These are phyloP conservation scores for Larix kaempferi DNA, from an alignment of 75 land plant species.

Conservation along the genomic window DNA sequence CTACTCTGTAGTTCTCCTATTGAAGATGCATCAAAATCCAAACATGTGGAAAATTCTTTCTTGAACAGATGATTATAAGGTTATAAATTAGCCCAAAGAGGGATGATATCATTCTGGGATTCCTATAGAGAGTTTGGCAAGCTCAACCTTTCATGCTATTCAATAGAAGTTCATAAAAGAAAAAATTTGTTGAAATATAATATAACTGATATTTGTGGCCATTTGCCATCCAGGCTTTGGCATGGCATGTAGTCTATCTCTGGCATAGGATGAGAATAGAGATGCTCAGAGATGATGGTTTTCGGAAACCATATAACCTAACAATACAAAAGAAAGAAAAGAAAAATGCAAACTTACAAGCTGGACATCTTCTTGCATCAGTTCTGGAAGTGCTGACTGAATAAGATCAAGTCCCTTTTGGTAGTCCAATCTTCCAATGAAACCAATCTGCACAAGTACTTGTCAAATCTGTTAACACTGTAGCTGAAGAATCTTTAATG, in stretches of 20 bases:
- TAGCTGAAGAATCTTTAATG: background rate
- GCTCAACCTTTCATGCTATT: background rate
- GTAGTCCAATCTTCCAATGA: conserved; percentile 93
- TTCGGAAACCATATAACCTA: no score
- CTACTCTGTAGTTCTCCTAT: background rate
- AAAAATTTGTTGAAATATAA: background rate
- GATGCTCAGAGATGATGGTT: no score
- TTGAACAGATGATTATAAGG: background rate
- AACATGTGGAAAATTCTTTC: background rate
- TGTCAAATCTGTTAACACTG: background rate
- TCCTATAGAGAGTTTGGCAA: background rate
- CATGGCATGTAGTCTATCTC: background rate
- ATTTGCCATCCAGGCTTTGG: no score
- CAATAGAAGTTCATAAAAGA: background rate
- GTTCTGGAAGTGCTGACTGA: conserved; percentile 55
- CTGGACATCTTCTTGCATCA: conserved; percentile 82
- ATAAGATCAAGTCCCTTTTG: conserved; percentile 93
- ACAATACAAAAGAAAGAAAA: no score
- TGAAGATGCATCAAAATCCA: background rate
- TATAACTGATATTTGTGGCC: no score
- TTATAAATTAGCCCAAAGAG: background rate
- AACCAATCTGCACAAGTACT: conserved; percentile 59
- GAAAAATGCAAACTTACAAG: conserved; percentile 42
- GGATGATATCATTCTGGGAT: background rate
- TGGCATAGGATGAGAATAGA: background rate